phyloP scores from a whole-genome alignment of 371 early-diverging fungal genomes.

The Mortierella sp. region DNA sequence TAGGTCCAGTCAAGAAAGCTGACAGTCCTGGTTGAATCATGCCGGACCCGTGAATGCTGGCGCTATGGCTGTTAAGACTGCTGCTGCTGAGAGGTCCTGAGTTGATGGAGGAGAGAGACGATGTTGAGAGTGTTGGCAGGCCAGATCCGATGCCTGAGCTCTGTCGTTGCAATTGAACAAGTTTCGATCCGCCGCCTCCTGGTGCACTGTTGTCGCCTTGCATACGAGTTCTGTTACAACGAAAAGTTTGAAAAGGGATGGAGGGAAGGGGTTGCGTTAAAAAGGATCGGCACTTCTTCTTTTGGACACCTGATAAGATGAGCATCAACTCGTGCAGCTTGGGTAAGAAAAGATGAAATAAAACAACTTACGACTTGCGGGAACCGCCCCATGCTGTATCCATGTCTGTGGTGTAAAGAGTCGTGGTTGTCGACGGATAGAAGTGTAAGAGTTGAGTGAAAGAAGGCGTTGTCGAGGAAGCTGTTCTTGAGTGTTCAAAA shows the following conservation, averaged over 20 bases:
- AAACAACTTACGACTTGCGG: constrained; percentile 13
- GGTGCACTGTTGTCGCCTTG: constrained; percentile 16
- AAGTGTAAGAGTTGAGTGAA: not conserved
- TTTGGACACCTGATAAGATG: not conserved
- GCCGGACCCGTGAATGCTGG: constrained; percentile 20
- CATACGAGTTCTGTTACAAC: not conserved
- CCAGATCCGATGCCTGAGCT: constrained; percentile 20
- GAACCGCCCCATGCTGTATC: constrained; percentile 21
- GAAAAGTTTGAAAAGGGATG: not conserved
- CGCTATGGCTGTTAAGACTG: constrained; percentile 6
- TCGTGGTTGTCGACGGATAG: not conserved
- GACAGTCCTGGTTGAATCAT: constrained; percentile 40
- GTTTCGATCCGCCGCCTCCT: constrained; percentile 24
- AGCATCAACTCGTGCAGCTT: not conserved
- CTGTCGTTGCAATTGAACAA: constrained; percentile 27
- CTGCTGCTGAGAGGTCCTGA: constrained; percentile 33
- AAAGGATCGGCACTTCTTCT: not conserved
- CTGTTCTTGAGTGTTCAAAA: not conserved
- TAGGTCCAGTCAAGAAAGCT: constrained; percentile 39
- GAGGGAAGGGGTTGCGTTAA: not conserved
- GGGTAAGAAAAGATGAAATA: not conserved
- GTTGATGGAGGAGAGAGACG: constrained; percentile 4
- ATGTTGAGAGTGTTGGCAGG: constrained; percentile 7
- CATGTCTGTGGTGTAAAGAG: constrained; percentile 6
- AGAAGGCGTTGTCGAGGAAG: not conserved